Conservation (phyloP, 2,329 filamentous ascomycete genomes). For the Epichloe brachyelytri region DNA sequence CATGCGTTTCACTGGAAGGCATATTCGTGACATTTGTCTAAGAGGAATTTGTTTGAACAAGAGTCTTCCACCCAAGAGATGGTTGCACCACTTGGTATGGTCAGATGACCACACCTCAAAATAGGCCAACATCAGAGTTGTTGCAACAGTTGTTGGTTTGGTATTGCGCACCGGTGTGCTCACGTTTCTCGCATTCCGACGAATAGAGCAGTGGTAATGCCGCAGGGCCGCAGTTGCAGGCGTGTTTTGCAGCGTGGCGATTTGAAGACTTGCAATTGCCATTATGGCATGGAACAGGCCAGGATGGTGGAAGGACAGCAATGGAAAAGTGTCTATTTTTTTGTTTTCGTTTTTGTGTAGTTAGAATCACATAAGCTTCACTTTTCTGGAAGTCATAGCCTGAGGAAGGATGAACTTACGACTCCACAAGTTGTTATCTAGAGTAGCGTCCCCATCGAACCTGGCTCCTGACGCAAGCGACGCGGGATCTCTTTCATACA, state of each 20-base stretch:
- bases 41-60: slow-evolving; percentile 76
- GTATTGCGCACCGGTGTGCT: slow-evolving; percentile 54
- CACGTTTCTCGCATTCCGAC: slow-evolving; percentile 65
- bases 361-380: neutral
- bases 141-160: slow-evolving; percentile 73
- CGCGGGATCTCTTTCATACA: slow-evolving; percentile 72
- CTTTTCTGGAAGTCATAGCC: neutral
- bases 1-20: slow-evolving; percentile 47
- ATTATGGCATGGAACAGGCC: slow-evolving; percentile 83
- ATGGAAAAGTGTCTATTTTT: slow-evolving; percentile 58
- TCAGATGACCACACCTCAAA: slow-evolving; percentile 94
- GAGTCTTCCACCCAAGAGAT: slow-evolving; percentile 72
- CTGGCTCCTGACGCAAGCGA: slow-evolving; percentile 50
- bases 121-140: slow-evolving; percentile 73
- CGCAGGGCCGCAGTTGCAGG: slow-evolving; percentile 72
- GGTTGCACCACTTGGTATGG: slow-evolving; percentile 90
- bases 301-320: slow-evolving; percentile 73
- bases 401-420: slow-evolving; percentile 27
- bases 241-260: slow-evolving; percentile 64
- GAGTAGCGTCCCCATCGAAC: slow-evolving; percentile 46
- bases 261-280: slow-evolving; percentile 74
- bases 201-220: slow-evolving; percentile 79
- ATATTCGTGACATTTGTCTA: slow-evolving; percentile 54
- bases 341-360: neutral
- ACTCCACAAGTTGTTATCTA: slow-evolving; percentile 53